Conservation (phyloP, 108 stramenopile genomes). For the Fistulifera pelliculosa region DNA sequence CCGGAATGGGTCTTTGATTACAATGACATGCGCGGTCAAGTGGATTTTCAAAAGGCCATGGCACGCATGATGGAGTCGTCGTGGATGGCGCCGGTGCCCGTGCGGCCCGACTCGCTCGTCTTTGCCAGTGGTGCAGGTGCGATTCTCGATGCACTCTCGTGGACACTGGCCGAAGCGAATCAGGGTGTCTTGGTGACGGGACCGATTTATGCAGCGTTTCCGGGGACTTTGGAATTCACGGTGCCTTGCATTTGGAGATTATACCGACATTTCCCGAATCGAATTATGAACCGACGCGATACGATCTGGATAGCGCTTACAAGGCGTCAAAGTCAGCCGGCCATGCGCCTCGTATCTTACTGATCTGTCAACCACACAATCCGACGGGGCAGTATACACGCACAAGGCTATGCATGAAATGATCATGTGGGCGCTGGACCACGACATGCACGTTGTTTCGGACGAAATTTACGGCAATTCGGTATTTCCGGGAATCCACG, state of each 20-base stretch:
- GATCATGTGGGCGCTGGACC: slow-evolving; percentile 18
- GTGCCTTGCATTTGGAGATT: neutral
- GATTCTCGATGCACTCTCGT: slow-evolving; percentile 14
- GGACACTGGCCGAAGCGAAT: slow-evolving; percentile 17
- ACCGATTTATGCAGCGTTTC: slow-evolving; percentile 44
- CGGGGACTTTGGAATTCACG: slow-evolving; percentile 21
- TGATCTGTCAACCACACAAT: slow-evolving; percentile 24
- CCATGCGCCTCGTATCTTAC: slow-evolving; percentile 7
- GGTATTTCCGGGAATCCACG: slow-evolving; percentile 1
- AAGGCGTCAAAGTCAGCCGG: slow-evolving; percentile 5
- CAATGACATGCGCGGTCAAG: slow-evolving; percentile 5
- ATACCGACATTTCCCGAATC: neutral
- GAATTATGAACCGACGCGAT: slow-evolving; percentile 9
- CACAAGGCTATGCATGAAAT: slow-evolving; percentile 5
- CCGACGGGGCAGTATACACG: slow-evolving; percentile 15
- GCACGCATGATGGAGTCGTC: neutral
- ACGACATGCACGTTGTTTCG: slow-evolving; percentile 23
- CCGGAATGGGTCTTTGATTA: slow-evolving; percentile 15
- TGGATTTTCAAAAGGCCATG: slow-evolving; percentile 4
- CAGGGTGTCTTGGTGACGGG: slow-evolving; percentile 29
- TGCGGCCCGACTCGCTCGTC: slow-evolving; percentile 1
- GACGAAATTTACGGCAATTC: slow-evolving; percentile 33
- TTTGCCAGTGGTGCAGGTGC: slow-evolving; percentile 16
- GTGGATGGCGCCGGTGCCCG: slow-evolving; percentile 7
- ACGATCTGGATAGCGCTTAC: slow-evolving; percentile 9